Conservation (phyloP, 2,329 filamentous ascomycete genomes). For the Fusarium brevicatenulatum region DNA sequence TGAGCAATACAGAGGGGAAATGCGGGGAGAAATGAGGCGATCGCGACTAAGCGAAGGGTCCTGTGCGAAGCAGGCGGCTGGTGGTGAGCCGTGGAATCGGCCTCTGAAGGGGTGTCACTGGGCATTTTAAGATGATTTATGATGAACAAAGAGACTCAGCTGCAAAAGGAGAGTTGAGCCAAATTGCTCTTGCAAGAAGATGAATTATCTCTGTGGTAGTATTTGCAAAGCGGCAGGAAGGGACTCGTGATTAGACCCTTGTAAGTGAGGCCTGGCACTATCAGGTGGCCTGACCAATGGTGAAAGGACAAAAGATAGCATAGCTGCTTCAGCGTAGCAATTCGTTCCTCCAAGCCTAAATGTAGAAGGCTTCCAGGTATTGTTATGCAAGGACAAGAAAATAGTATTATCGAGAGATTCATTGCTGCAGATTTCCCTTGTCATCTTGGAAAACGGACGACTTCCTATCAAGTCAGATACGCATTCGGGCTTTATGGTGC, state of each 20-base stretch:
- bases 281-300: conserved; percentile 28
- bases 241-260: conserved; percentile 35
- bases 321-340: neutral
- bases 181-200: neutral
- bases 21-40: conserved; percentile 52
- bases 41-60: conserved; percentile 49
- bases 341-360: neutral
- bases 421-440: neutral
- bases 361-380: neutral
- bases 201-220: neutral
- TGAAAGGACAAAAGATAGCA: conserved; percentile 2
- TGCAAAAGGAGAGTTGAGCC: neutral
- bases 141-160: neutral
- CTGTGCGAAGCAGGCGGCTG: conserved; percentile 28
- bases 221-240: conserved; percentile 9
- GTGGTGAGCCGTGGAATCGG: conserved; percentile 18
- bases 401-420: too few species aligned
- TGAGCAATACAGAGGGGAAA: conserved; percentile 54
- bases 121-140: conserved; percentile 17
- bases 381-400: neutral
- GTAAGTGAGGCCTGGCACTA: conserved; percentile 28
- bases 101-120: conserved; percentile 22
- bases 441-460: neutral
- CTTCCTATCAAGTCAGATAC: neutral
- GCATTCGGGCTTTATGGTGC: neutral